These are phyloP conservation scores for Posidonia oceanica DNA, from an alignment of 116 monocot species.

Conservation along the genomic window DNA sequence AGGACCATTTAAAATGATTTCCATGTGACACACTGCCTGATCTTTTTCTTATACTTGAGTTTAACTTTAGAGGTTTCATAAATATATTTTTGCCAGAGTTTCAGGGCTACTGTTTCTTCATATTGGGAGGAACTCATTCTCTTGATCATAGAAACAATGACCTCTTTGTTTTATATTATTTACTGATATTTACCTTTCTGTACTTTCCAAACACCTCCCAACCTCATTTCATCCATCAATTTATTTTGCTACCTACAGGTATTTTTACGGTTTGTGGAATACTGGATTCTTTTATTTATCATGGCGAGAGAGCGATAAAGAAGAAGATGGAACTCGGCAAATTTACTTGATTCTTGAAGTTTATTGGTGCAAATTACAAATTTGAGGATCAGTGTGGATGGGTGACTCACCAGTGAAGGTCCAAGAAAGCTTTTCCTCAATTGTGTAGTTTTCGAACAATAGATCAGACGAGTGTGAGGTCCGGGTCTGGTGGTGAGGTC, in stretches of 20 bases:
- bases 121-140: not conserved
- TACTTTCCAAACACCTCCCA: not conserved
- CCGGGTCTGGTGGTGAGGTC: not conserved
- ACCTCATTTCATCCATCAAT: not conserved
- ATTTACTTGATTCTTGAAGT: slow-evolving; percentile 36
- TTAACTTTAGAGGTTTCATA: not conserved
- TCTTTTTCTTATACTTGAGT: not conserved
- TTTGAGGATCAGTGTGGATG: not conserved
- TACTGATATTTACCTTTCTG: not conserved
- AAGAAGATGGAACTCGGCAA: slow-evolving; percentile 96
- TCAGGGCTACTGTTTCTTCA: not conserved
- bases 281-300: slow-evolving; percentile 78
- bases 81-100: not conserved
- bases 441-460: not conserved
- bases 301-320: slow-evolving; percentile 76
- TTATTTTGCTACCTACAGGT: slow-evolving; percentile 32
- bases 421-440: not conserved
- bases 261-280: slow-evolving; percentile 86
- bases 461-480: not conserved
- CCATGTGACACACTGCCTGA: not conserved
- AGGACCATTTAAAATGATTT: no score
- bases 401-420: not conserved
- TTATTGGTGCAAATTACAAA: not conserved
- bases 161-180: not conserved
- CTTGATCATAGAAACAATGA: not conserved